Evolutionary conservation across 2,329 filamentous ascomycete genomes (phyloP).

Genomic region (Colletotrichum lentis): DNA sequence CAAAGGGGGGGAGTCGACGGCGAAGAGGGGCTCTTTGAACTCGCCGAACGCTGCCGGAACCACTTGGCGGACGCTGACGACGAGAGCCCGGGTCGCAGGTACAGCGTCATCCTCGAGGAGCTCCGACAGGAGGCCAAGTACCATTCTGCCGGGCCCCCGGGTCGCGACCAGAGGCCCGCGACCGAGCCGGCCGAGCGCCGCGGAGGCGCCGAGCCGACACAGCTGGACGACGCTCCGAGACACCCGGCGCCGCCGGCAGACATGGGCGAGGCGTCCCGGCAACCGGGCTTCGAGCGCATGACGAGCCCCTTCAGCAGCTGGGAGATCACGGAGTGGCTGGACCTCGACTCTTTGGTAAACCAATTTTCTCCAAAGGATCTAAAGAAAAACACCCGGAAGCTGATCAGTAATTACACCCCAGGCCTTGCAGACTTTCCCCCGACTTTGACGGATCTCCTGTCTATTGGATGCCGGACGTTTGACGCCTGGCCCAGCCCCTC

Average conservation of each 20-base stretch:
- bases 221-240: slow-evolving; percentile 14
- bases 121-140: slow-evolving; percentile 51
- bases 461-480: slow-evolving; percentile 32
- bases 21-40: slow-evolving; percentile 36
- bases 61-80: slow-evolving; percentile 52
- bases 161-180: neutral
- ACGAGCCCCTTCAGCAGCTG: slow-evolving; percentile 40
- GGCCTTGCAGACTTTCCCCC: slow-evolving; percentile 38
- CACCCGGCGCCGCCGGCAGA: slow-evolving; percentile 19
- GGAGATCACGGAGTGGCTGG: slow-evolving; percentile 46
- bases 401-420: slow-evolving; percentile 18
- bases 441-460: slow-evolving; percentile 34
- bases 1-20: slow-evolving; percentile 39
- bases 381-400: slow-evolving; percentile 6
- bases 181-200: slow-evolving; percentile 1
- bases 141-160: slow-evolving; percentile 15
- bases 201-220: neutral
- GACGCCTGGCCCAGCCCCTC: neutral
- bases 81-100: slow-evolving; percentile 57
- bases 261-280: slow-evolving; percentile 28
- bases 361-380: slow-evolving; percentile 2
- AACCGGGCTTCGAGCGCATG: slow-evolving; percentile 34
- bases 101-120: slow-evolving; percentile 62
- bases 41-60: slow-evolving; percentile 54
- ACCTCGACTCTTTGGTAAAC: slow-evolving; percentile 44